Base-by-base conservation (phyloP, 2,329 filamentous ascomycete genomes). In the Akanthomyces muscarius region DNA sequence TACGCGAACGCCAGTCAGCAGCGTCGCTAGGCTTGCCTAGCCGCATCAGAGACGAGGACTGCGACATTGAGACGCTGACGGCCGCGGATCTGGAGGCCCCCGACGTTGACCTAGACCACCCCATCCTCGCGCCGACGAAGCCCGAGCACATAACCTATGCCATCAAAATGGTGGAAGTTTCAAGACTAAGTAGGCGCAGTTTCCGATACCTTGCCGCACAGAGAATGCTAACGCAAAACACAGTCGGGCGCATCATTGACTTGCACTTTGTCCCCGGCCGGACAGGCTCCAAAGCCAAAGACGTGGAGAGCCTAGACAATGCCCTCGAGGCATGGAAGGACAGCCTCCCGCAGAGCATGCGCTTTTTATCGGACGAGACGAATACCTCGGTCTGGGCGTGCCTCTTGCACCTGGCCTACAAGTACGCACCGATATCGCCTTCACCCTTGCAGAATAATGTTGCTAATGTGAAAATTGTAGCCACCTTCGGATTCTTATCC, bases 141-240 rank as follows among this genome's bases (percentile, higher is more conserved):
- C 70, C 3, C 14, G 72, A 76, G 47, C 75, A 77, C 55, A 67
- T 75, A 4, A 69, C 69, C 0, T 76, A 77, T 61, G 69, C 69
- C 0, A 72, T 75, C 44, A 77, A 76, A 58, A 77, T 77, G 75
- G 73, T 76, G 0, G 74, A 77, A 38, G 69, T 77, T 18, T 70
- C 74, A 3, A 68, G 68, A 30, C 63, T 77, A 33, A 71, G 74
- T 76, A 61, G 61, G 73, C 52, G 5, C 16, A 11, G 2, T 5
- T 2, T 4, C 16, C 21, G 14, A 21, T 25, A 11, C 3, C 36
- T 47, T 16, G 5, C 11, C 23, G 16, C 25, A 16, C 10, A 4
- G 4, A 13, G 11, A 28, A 56, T 2, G 4, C 57, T 66, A n/a
- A 67, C 57, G 16, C 7, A 0, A 14, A 18, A 18, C 8, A 10